These are phyloP conservation scores for Passiflora organensis DNA, from an alignment of 345 rosid genomes.

Conservation along the genomic window DNA sequence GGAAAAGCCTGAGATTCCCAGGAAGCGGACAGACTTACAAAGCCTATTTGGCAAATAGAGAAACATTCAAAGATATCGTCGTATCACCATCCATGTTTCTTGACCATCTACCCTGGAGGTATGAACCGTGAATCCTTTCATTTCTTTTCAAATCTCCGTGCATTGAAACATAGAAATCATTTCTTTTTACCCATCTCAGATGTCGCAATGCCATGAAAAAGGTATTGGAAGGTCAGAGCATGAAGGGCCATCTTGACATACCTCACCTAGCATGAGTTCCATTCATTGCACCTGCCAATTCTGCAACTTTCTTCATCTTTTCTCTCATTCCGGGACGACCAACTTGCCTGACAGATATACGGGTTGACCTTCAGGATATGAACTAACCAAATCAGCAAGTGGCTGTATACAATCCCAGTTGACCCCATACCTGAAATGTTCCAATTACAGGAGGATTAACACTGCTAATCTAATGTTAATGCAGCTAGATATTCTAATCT, in stretches of 20 bases:
- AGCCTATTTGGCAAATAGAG: slow-evolving; percentile 64
- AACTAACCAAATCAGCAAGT: neutral
- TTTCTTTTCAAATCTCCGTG: neutral
- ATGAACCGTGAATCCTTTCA: slow-evolving; percentile 7
- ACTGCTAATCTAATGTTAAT: too few relatives aligned
- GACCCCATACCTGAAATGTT: neutral
- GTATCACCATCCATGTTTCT: slow-evolving; percentile 88
- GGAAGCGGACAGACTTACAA: slow-evolving; percentile 34
- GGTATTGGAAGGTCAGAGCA: slow-evolving; percentile 49
- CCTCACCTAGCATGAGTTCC: slow-evolving; percentile 31
- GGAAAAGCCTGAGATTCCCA: slow-evolving; percentile 54
- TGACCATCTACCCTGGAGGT: slow-evolving; percentile 98
- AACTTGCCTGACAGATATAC: neutral
- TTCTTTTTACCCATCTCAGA: slow-evolving; percentile 31
- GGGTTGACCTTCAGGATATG: neutral
- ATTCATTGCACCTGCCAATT: slow-evolving; percentile 2
- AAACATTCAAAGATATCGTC: slow-evolving; percentile 60
- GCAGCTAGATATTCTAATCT: too few relatives aligned
- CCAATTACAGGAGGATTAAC: too few relatives aligned
- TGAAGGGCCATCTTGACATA: slow-evolving; percentile 12
- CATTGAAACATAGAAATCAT: neutral
- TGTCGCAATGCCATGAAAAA: slow-evolving; percentile 59
- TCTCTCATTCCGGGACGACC: neutral
- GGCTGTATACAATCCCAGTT: neutral
- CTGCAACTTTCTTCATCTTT: neutral